These are phyloP conservation scores for Trichocladium antarcticum DNA, from an alignment of 495 filamentous ascomycete genomes.

Conservation along the genomic window DNA sequence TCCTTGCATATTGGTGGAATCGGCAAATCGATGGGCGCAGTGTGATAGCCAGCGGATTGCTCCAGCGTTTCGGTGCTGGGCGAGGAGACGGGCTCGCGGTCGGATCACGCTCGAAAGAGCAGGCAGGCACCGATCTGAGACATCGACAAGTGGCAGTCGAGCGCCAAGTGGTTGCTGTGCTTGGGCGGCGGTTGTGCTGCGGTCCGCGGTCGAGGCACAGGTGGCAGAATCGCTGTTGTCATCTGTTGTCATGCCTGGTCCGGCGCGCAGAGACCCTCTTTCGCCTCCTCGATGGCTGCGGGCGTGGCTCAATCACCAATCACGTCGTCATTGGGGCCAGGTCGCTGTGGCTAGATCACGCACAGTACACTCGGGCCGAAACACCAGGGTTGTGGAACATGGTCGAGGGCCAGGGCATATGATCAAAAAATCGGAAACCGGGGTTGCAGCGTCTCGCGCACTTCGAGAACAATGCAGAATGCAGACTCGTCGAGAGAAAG, in stretches of 20 bases:
- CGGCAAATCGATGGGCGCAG: neutral
- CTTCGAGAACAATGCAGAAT: neutral
- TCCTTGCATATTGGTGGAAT: constrained; percentile 17
- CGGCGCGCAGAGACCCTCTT: constrained; percentile 6
- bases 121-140: constrained; percentile 22
- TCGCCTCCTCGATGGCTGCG: neutral
- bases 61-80: neutral
- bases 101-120: constrained; percentile 17
- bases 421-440: neutral
- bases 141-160: constrained; percentile 24
- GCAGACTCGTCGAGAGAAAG: neutral
- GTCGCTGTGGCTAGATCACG: neutral
- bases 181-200: neutral
- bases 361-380: constrained; percentile 5
- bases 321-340: constrained; percentile 6
- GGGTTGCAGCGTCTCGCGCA: constrained; percentile 5
- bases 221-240: constrained; percentile 14
- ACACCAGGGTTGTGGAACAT: constrained; percentile 8
- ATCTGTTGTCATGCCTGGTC: neutral
- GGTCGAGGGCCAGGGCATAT: constrained; percentile 1
- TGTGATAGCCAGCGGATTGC: neutral
- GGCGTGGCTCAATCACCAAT: constrained; percentile 16
- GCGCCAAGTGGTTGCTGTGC: constrained; percentile 13
- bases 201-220: constrained; percentile 5
- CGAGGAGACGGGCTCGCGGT: constrained; percentile 14